Base-by-base conservation (phyloP, 2,329 filamentous ascomycete species). In the Fusarium sublunatum region DNA sequence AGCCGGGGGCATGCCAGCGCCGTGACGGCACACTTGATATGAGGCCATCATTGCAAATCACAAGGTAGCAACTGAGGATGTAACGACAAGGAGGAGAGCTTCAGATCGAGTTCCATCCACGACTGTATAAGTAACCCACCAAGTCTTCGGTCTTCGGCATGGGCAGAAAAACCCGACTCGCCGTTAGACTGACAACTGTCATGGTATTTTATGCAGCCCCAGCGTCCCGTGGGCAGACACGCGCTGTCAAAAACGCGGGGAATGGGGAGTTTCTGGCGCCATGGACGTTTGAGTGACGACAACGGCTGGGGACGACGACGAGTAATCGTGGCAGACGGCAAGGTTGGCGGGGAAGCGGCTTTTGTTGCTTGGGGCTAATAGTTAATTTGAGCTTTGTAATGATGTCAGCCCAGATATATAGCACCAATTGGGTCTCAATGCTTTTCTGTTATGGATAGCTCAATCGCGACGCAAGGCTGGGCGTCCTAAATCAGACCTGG, bases 271-370 rank as follows among this genome's bases (percentile, higher is more conserved):
- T 49, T n/a, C 31, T 46, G 48, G 38, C 43, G 55, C 52, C 45
- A 61, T 43, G 43, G 26, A 53, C 55, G 56, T 38, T 61, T 35
- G 36, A 36, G 65, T 68, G 65, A 67, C 63, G 58, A 67, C 65
- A 67, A 34, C 53, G 34, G 59, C 55, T 56, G 45, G 25, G 40
- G 35, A 48, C 38, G 39, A 34, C 40, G 31, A 47, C 58, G 43
- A 50, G 41, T 67, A 31, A 42, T 25, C 46, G 53, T 60, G 44
- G 52, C 31, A 47, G 50, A 48, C 31, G 36, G 19, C 19, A 3
- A 19, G 22, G 34, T 9, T 19, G 34, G 13, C 32, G 8, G n/a
- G 22, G 49, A 52, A 38, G 40, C 52, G 61, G 60, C 63, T 64
- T 64, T 53, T 35, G 24, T 41, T 19, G 36, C 29, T 42, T 65